Evolutionary conservation across 306 rosid species (phyloP).

Genomic region (Quercus alba): DNA sequence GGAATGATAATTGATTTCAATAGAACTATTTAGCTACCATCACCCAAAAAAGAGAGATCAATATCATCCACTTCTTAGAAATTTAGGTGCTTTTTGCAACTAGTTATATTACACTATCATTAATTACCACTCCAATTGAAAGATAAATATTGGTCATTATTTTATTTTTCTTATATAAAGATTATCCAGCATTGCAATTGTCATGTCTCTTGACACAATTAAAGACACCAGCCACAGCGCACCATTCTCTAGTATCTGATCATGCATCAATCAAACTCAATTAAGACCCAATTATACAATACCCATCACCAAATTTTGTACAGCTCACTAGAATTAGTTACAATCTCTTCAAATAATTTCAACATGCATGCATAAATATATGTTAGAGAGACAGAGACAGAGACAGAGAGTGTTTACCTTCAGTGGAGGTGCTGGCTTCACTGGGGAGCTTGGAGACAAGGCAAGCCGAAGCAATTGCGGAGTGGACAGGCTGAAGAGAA

Average conservation of each 20-base stretch:
- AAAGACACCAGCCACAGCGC: neutral
- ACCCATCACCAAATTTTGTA: neutral
- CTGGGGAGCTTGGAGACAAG: conserved; percentile 61
- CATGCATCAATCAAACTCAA: neutral
- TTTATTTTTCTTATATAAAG: too few relatives aligned
- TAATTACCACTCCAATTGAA: too few relatives aligned
- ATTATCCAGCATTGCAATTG: neutral
- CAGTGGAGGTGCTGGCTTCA: conserved; percentile 32
- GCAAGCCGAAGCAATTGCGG: conserved; percentile 53
- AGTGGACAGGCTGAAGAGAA: conserved; percentile 43
- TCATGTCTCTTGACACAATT: neutral
- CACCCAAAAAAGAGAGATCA: neutral
- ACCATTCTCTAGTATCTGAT: neutral
- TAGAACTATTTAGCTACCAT: neutral
- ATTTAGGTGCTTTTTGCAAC: neutral
- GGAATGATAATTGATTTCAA: neutral
- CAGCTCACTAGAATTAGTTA: neutral
- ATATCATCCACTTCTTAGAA: neutral
- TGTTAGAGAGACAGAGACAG: neutral
- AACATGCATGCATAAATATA: neutral
- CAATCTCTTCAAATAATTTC: neutral
- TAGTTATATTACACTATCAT: too few relatives aligned
- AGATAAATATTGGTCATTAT: too few relatives aligned
- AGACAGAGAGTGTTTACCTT: conserved; percentile 26
- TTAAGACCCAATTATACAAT: neutral